Evolutionary conservation across 2,329 filamentous ascomycete genomes (phyloP), one percentile per base, ranked within the genome.

Genomic region (Metarhizium brunneum): DNA sequence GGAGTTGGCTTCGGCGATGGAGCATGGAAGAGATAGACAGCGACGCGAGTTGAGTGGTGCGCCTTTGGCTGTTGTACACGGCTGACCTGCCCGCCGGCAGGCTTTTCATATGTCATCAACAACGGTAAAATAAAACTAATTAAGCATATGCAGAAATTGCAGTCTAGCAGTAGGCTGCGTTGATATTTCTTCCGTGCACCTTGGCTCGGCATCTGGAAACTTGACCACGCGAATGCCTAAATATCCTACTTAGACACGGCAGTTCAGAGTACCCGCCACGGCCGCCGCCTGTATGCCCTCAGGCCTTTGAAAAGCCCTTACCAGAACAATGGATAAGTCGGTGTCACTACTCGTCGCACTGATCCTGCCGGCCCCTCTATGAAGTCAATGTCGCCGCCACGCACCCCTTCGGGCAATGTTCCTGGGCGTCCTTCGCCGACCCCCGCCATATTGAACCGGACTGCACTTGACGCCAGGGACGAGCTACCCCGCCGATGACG

Each of bases 401-500:
- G 42, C 42, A 48, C 45, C 45, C 43, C 25, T 48, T 48, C 45
- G 14, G 45, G 20, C 20, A 45, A 18, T 20, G 42, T 40, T 13
- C 38, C 42, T 25, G 42, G 11, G 16, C n/a, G 42, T 18, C 42
- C 10, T 18, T 20, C 42, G n/a, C n/a, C 42, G n/a, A 45, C n/a
- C 53, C 47, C 47, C 47, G 42, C 47, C 36, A 32, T 42, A 25
- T 25, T 25, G 20, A 25, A 25, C 20, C 30, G 35, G 20, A 45
- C 25, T 25, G 25, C 25, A 25, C 25, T 3, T 25, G 25, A 25
- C 25, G 25, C 25, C 25, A 25, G 25, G 25, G 25, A 25, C 16
- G 7, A 35, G 38, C 50, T 54, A 50, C 56, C 54, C 56, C 56
- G 52, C 56, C 56, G 54, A 58, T 43, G 14, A 38, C 50, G 54